These are phyloP conservation scores for Verticillium klebahnii DNA, from an alignment of 2,329 filamentous ascomycete genomes.

Conservation along the genomic window DNA sequence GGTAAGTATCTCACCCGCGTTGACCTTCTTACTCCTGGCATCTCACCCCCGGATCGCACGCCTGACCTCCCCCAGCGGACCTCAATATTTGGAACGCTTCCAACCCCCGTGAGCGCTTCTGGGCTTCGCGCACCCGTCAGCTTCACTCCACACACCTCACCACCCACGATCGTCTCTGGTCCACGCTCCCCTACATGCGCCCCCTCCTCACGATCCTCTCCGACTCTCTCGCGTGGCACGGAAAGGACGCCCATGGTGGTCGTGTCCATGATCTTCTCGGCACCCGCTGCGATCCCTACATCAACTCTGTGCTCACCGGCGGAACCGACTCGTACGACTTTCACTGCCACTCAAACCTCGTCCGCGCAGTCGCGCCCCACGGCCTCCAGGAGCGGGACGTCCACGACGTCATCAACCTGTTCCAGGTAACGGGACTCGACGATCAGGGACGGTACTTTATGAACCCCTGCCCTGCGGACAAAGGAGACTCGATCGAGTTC, in stretches of 20 bases:
- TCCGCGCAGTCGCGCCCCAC: constrained; percentile 63
- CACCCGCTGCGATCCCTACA: constrained; percentile 80
- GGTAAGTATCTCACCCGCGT: constrained; percentile 26
- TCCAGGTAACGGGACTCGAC: constrained; percentile 78
- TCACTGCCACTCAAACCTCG: constrained; percentile 81
- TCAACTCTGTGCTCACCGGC: constrained; percentile 69
- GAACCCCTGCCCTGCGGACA: constrained; percentile 52
- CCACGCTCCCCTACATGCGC: constrained; percentile 69
- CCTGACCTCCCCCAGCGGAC: constrained; percentile 47
- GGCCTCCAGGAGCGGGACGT: constrained; percentile 70
- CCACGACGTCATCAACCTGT: constrained; percentile 82
- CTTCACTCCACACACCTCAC: constrained; percentile 72
- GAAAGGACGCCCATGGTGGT: constrained; percentile 58
- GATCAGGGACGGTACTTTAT: constrained; percentile 72
- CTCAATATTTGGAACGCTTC: constrained; percentile 75
- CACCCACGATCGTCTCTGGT: constrained; percentile 72
- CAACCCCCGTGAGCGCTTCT: constrained; percentile 77
- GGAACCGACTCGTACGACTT: constrained; percentile 61
- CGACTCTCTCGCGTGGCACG: constrained; percentile 62
- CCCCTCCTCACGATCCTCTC: constrained; percentile 66
- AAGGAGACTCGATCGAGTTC: constrained; percentile 65
- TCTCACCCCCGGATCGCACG: not conserved
- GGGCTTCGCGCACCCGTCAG: constrained; percentile 74
- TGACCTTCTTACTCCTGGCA: not conserved
- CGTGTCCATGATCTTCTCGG: constrained; percentile 75